Percentiles rank a stretch among this genome's conserved stretches.
These are phyloP conservation scores for Fusarium bactridioides DNA, from an alignment of 2,329 filamentous ascomycete genomes.

Conservation along the genomic window DNA sequence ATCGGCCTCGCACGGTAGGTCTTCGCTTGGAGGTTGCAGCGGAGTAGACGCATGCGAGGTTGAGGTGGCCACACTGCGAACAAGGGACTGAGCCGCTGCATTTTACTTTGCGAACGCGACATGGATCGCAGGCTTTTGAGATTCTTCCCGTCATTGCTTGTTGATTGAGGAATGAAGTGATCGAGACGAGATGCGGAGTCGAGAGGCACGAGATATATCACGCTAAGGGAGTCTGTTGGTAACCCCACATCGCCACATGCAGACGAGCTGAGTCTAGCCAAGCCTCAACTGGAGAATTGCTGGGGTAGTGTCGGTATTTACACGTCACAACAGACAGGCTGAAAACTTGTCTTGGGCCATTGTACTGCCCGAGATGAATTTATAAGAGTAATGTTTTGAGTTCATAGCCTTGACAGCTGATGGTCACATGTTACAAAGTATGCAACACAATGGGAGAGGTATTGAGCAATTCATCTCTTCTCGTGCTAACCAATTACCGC, in stretches of 20 bases:
- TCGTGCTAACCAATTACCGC: not conserved
- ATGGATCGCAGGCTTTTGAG: slow-evolving; percentile 49
- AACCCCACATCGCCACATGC: slow-evolving; percentile 3
- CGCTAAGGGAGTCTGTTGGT: not conserved
- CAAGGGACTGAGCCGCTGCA: slow-evolving; percentile 47
- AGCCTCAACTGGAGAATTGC: not conserved
- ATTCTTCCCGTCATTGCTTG: slow-evolving; percentile 16
- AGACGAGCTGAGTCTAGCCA: not conserved
- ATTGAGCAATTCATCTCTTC: not conserved
- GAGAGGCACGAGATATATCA: not conserved
- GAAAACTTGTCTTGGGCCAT: too few relatives aligned
- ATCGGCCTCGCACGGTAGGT: slow-evolving; percentile 46
- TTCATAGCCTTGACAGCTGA: fast-evolving
- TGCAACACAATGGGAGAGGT: too few relatives aligned
- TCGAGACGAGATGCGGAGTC: not conserved
- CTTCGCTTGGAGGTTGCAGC: slow-evolving; percentile 45
- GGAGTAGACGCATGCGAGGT: slow-evolving; percentile 47
- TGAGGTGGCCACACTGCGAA: slow-evolving; percentile 48
- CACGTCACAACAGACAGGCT: not conserved
- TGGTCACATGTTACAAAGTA: too few relatives aligned
- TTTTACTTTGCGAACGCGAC: slow-evolving; percentile 50
- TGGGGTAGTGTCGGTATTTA: not conserved
- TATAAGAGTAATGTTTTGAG: too few relatives aligned
- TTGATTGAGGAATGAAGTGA: not conserved
- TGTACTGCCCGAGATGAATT: too few relatives aligned